phyloP scores from a whole-genome alignment of 2,329 filamentous ascomycete species.

The Colletotrichum sp. region DNA sequence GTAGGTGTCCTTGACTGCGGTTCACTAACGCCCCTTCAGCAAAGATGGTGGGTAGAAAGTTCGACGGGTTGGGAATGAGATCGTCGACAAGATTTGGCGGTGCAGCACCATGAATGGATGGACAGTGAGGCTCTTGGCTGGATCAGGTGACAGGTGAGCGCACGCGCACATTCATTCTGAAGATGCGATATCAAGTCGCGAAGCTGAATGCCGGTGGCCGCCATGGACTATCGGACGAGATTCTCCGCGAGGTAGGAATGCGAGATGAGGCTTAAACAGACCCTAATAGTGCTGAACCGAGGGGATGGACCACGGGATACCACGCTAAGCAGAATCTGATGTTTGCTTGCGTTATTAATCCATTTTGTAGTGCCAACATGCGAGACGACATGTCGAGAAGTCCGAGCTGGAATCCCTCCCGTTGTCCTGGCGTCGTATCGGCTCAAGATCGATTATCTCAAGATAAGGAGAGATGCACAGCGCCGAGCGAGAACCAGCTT shows the following conservation, averaged over 20 bases:
- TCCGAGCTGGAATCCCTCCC: background rate
- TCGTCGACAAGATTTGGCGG: background rate
- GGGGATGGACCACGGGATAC: background rate
- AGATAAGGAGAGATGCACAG: background rate
- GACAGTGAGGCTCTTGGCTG: background rate
- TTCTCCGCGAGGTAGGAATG: background rate
- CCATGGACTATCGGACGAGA: slow-evolving; percentile 6
- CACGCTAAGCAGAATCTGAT: background rate
- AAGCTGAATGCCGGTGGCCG: background rate
- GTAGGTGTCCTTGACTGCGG: background rate
- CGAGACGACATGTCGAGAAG: background rate
- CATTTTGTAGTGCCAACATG: background rate
- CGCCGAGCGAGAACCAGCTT: background rate
- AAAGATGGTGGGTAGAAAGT: background rate
- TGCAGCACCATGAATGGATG: background rate
- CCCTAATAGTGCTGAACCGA: slow-evolving; percentile 5
- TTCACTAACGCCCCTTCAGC: background rate
- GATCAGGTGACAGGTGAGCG: background rate
- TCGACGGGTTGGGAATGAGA: background rate
- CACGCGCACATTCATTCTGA: background rate
- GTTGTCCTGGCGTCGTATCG: background rate
- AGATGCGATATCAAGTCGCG: background rate
- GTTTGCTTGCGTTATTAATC: background rate
- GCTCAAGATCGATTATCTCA: background rate
- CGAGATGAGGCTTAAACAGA: slow-evolving; percentile 6